phyloP scores from a whole-genome alignment of 2,329 filamentous ascomycete genomes.

The Lecanicillium sp. region DNA sequence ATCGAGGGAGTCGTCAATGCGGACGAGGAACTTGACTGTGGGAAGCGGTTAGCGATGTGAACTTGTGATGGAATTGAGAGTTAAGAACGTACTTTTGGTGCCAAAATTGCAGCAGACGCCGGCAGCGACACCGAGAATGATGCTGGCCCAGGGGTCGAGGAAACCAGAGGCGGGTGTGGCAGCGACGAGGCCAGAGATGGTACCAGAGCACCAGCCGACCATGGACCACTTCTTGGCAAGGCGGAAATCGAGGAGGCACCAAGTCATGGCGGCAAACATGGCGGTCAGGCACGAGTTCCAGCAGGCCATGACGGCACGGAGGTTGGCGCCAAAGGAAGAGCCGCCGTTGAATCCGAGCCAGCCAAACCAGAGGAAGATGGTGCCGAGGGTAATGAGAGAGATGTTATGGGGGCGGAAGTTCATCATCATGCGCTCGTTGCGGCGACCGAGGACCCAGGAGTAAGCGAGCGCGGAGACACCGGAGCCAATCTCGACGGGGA shows the following conservation, averaged over 20 bases:
- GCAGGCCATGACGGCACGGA: slow-evolving; percentile 91
- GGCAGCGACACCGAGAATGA: slow-evolving; percentile 59
- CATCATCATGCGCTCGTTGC: slow-evolving; percentile 99
- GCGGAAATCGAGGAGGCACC: slow-evolving; percentile 93
- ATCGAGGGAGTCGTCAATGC: slow-evolving; percentile 64
- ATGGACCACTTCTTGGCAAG: slow-evolving; percentile 89
- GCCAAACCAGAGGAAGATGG: slow-evolving; percentile 94
- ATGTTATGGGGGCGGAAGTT: slow-evolving; percentile 99
- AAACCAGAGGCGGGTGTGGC: slow-evolving; percentile 64
- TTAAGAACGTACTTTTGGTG: slow-evolving; percentile 42
- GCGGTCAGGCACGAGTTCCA: slow-evolving; percentile 96
- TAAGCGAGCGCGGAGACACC: slow-evolving; percentile 91
- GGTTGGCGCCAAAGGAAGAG: slow-evolving; percentile 86
- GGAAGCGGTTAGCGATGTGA: slow-evolving; percentile 9
- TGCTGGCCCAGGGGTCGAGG: slow-evolving; percentile 59
- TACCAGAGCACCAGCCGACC: slow-evolving; percentile 66
- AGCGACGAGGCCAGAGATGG: slow-evolving; percentile 63
- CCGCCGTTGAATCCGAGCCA: slow-evolving; percentile 99
- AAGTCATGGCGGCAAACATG: slow-evolving; percentile 85
- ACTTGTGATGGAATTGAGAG: neutral
- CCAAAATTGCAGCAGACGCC: slow-evolving; percentile 61
- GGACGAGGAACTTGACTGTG: slow-evolving; percentile 51
- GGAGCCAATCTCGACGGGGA: slow-evolving; percentile 94
- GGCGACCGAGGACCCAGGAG: slow-evolving; percentile 88
- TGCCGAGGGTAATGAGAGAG: slow-evolving; percentile 91